Base-by-base conservation (phyloP, 2,329 filamentous ascomycete species). In the Ophiostoma sp. region DNA sequence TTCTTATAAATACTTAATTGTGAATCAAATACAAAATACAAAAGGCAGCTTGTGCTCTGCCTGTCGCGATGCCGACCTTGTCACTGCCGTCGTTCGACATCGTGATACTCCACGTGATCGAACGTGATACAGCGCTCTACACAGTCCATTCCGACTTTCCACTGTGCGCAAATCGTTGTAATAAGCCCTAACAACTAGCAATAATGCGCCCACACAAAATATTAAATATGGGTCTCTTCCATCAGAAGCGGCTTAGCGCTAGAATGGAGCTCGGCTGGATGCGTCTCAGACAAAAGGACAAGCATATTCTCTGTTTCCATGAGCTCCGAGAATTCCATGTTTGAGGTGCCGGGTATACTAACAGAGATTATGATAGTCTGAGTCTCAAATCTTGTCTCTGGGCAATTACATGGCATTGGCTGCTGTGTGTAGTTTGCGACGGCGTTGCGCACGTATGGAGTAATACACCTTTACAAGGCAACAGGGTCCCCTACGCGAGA, bases 201-300 rank as follows among this genome's bases (percentile, higher is more conserved):
- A 41, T 33, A 60, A 48, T 23, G 60, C n/a, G 67, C 70, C 70
- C 70, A 71, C 70, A 71, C 70, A 71, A 68, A 64, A 60, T 44
- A 67, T 69, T 41, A 64, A 31, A 57, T 71, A 39, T 71, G 70
- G 70, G 70, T 52, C 67, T 57, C 23, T 39, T 17, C 36, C 11
- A 64, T 64, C 67, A 67, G 36, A 64, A 71, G 60, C 35, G 70
- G 67, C 67, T 54, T 71, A 68, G 52, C 10, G 6, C n/a, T 33
- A 13, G 57, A 62, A 62, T 62, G 33, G 52, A 65, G 62, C 31
- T 39, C 62, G 20, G 8, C 35, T 66, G 35, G n/a, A 44, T 66
- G 64, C 64, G 60, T 67, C 69, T 71, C 60, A 36, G 60, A 33
- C 60, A 31, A 31, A 31, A 31, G 39, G 39, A 41, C 39, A 64